Percentiles rank a stretch among this genome's conserved stretches.
phyloP scores from a whole-genome alignment of 73 alveolate species.

The Paramecium bursaria region DNA sequence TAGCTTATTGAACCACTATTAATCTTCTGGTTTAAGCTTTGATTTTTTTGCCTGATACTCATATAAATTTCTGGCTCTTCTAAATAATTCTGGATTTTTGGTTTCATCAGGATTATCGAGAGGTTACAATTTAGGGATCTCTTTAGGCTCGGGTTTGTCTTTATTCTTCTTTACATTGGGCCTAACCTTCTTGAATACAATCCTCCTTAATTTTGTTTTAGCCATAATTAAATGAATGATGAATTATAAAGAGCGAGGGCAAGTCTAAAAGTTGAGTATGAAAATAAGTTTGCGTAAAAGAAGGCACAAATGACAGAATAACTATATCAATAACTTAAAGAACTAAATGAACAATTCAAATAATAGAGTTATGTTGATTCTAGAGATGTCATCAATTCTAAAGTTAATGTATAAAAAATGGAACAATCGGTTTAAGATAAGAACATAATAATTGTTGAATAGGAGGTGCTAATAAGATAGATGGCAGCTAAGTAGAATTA shows the following conservation, averaged over 20 bases:
- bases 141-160: background rate
- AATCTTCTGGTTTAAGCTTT: constrained; percentile 6
- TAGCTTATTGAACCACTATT: constrained; percentile 21
- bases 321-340: too few species aligned
- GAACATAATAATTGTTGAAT: background rate
- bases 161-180: too few species aligned
- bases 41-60: constrained; percentile 45
- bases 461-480: background rate
- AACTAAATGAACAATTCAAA: background rate
- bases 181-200: background rate
- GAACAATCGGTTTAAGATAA: background rate
- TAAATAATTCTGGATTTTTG: background rate
- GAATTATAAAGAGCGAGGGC: background rate
- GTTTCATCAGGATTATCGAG: background rate
- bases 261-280: background rate
- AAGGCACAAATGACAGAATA: background rate
- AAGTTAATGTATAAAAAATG: background rate
- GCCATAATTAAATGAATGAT: too few species aligned
- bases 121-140: background rate
- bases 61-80: constrained; percentile 19
- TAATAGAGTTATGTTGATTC: background rate
- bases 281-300: too few species aligned
- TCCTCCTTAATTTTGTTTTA: background rate
- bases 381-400: background rate
- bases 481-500: background rate